These are phyloP conservation scores for Penicillium sclerotigenum DNA, from an alignment of 2,329 filamentous ascomycete species.

Conservation along the genomic window DNA sequence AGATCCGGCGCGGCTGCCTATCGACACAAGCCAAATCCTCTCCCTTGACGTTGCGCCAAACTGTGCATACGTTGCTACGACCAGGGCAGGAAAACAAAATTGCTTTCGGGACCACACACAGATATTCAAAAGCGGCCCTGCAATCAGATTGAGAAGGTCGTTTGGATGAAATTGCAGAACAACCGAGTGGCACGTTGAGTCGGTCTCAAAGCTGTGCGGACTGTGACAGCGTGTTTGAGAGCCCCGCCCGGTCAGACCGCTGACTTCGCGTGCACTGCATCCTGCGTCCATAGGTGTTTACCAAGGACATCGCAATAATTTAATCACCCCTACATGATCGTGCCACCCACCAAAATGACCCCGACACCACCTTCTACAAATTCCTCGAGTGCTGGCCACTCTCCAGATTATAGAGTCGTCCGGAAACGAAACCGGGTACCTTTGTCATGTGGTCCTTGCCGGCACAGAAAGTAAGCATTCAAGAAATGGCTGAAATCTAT, in stretches of 20 bases:
- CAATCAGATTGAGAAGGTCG: neutral
- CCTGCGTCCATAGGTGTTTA: too few relatives aligned
- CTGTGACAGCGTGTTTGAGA: neutral
- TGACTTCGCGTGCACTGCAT: neutral
- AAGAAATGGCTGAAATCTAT: neutral
- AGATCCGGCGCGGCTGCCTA: neutral
- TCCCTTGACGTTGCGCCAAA: neutral
- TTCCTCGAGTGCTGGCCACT: constrained; percentile 72
- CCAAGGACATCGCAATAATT: too few relatives aligned
- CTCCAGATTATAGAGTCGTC: constrained; percentile 83
- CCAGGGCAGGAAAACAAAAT: neutral
- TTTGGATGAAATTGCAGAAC: neutral
- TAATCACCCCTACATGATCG: neutral
- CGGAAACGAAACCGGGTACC: constrained; percentile 90
- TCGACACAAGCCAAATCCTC: neutral
- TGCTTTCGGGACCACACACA: neutral
- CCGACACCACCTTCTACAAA: constrained; percentile 55
- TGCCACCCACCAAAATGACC: constrained; percentile 31
- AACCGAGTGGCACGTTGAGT: neutral
- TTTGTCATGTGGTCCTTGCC: constrained; percentile 85
- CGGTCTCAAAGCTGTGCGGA: neutral
- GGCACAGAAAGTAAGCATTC: constrained; percentile 75
- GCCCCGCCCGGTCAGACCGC: neutral
- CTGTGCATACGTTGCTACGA: neutral
- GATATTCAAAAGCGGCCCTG: neutral